Conservation (phyloP, 192 early-diverging fungal genomes). For the Chytriomyces sp. region DNA sequence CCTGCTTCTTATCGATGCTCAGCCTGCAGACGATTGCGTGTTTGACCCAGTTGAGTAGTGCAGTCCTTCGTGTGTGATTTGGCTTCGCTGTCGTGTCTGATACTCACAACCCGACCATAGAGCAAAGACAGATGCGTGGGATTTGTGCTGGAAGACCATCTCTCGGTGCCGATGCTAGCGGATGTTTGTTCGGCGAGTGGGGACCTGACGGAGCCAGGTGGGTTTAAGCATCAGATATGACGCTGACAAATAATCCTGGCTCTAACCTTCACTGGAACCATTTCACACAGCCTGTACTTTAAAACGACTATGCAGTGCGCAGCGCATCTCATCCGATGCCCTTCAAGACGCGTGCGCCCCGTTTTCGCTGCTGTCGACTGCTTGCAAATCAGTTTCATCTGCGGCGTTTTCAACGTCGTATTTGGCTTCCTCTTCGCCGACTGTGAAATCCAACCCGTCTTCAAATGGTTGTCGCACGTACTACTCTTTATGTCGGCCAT, state of each 20-base stretch:
- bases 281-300: no score
- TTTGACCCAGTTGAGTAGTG: constrained; percentile 30
- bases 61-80: neutral
- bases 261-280: no score
- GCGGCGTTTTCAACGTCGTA: neutral
- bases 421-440: neutral
- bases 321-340: neutral
- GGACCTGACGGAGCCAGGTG: constrained; percentile 14
- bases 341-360: neutral
- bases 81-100: neutral
- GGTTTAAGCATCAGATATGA: neutral
- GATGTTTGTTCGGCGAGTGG: constrained; percentile 15
- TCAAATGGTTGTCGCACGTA: constrained; percentile 17
- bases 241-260: no score
- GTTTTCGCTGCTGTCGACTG: neutral
- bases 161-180: constrained; percentile 13
- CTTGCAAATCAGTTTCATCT: neutral
- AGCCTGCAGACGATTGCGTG: constrained; percentile 31
- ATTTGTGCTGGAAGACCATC: neutral
- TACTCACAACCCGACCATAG: neutral
- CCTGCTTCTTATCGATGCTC: neutral
- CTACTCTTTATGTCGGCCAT: constrained; percentile 12
- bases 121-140: neutral
- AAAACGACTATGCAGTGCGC: neutral
- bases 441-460: no score